Evolutionary conservation across 2,329 filamentous ascomycete species (phyloP).

Genomic region (Alternaria metachromatica): DNA sequence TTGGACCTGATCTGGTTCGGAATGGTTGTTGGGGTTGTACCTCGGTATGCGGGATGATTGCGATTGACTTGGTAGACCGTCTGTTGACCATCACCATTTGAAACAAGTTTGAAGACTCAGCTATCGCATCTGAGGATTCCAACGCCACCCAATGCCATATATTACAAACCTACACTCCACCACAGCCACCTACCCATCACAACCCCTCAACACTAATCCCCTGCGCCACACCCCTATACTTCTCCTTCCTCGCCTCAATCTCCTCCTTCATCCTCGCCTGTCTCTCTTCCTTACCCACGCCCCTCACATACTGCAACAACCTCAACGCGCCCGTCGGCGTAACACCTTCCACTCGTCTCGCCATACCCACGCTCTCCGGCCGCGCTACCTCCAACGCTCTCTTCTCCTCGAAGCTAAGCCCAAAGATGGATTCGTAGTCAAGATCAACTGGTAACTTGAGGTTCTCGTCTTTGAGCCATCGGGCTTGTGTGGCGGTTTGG

Average conservation of each 20-base stretch:
- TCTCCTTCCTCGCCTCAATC: conserved; percentile 39
- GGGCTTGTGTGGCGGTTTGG: conserved; percentile 70
- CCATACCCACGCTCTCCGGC: conserved; percentile 89
- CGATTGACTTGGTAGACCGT: not conserved
- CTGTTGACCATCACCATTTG: not conserved
- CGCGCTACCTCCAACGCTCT: conserved; percentile 70
- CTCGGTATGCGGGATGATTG: not conserved
- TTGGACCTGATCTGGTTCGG: not conserved
- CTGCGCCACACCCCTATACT: conserved; percentile 21
- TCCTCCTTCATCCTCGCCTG: conserved; percentile 37
- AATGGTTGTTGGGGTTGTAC: not conserved
- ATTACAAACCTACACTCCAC: not conserved
- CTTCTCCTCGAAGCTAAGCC: conserved; percentile 81
- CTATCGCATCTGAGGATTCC: not conserved
- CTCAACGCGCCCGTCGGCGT: conserved; percentile 59
- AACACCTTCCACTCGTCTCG: conserved; percentile 83
- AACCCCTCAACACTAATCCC: conserved; percentile 15
- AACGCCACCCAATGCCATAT: conserved; percentile 1
- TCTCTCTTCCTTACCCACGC: conserved; percentile 44
- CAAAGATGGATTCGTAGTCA: conserved; percentile 75
- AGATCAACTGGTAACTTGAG: conserved; percentile 74
- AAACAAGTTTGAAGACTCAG: not conserved
- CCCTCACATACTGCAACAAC: conserved; percentile 68
- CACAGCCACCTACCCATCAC: not conserved
- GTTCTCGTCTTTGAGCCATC: conserved; percentile 77